Evolutionary conservation across 176 grass and related monocot genomes (phyloP), one percentile per base, ranked within the genome.

Genomic region (Zoysia japonica): DNA sequence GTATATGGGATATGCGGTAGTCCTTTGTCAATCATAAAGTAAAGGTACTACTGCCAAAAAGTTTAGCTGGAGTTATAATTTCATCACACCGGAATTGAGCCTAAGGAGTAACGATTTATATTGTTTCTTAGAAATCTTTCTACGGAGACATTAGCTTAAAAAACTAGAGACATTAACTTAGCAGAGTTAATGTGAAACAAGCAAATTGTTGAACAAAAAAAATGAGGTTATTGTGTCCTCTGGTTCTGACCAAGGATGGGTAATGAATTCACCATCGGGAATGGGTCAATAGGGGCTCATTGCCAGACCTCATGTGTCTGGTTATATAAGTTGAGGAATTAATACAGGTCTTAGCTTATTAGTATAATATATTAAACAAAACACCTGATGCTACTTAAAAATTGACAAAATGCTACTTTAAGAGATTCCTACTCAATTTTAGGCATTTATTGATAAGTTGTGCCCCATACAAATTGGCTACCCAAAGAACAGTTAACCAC

Each of bases 21-120:
- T 28, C 28, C 28, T 28, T 28, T 28, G 28, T 62, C 45, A 75
- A 79, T 53, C 47, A 55, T 35, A 28, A 28, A 28, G 28, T 28
- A 28, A 28, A 28, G 5, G 28, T 28, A 38, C 43, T 4, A 39
- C 5, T 40, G 59, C 11, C 74, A 83, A 77, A 77, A 17, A 12
- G 28, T 28, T 68, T 19, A 71, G 70, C 49, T 67, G 17, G 68
- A 87, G 43, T 5, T 54, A 61, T 40, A 40, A 66, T 37, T 43
- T 5, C 9, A 20, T 10, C 6, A 20, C 36, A 71, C 48, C 36
- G 43, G 11, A 35, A 66, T 78, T 56, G 45, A 83, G 4, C 65
- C 35, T 13, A 28, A 28, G 28, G 28, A 28, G 28, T 28, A 28
- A 28, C 28, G 28, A 28, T 28, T 28, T 28, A 28, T 28, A 28